phyloP scores from a whole-genome alignment of 495 filamentous ascomycete genomes.

The Penicillium maclennaniae region DNA sequence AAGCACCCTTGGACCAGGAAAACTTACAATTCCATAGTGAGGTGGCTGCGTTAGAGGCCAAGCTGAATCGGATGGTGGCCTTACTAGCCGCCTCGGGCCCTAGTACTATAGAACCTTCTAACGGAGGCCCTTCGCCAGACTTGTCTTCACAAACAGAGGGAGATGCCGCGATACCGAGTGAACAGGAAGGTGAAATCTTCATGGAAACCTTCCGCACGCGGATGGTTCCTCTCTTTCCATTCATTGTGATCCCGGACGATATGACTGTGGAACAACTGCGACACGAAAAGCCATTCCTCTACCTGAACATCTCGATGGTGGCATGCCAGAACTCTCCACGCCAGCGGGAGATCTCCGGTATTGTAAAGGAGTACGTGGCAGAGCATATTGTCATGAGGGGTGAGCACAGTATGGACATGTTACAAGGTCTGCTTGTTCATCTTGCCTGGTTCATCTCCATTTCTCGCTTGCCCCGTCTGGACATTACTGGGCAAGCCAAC shows the following conservation, averaged over 20 bases:
- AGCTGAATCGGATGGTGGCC: slow-evolving; percentile 25
- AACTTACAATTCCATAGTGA: slow-evolving; percentile 9
- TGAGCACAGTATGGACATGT: slow-evolving; percentile 33
- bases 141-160: neutral
- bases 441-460: slow-evolving; percentile 34
- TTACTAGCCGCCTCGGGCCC: slow-evolving; percentile 18
- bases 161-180: neutral
- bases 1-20: neutral
- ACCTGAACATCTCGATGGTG: slow-evolving; percentile 36
- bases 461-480: neutral
- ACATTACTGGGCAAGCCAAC: neutral
- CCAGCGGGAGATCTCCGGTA: slow-evolving; percentile 21
- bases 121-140: neutral
- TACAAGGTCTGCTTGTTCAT: slow-evolving; percentile 40
- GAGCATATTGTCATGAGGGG: slow-evolving; percentile 33
- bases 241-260: slow-evolving; percentile 26
- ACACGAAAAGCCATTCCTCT: slow-evolving; percentile 34
- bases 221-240: slow-evolving; percentile 35
- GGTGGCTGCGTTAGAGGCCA: slow-evolving; percentile 18
- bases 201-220: slow-evolving; percentile 11
- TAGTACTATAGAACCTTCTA: slow-evolving; percentile 1
- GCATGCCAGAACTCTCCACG: slow-evolving; percentile 20
- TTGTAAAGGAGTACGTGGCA: slow-evolving; percentile 22
- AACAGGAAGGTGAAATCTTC: slow-evolving; percentile 9
- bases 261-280: slow-evolving; percentile 26